phyloP scores from a whole-genome alignment of 345 rosid genomes.

The Arabidopsis suecica region DNA sequence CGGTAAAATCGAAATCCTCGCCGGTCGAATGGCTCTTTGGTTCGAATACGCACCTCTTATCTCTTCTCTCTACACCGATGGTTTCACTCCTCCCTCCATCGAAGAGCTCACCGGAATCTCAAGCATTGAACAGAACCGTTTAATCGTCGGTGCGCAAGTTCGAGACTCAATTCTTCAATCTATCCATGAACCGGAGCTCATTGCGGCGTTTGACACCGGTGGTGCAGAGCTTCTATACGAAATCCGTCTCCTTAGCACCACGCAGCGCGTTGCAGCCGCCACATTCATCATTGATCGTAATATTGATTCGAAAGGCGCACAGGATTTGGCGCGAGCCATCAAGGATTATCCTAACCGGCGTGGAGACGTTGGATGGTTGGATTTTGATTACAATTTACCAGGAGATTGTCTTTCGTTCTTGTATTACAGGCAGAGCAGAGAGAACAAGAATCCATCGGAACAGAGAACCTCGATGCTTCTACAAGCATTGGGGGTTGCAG shows the following conservation, averaged over 20 bases:
- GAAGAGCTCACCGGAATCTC: constrained; percentile 86
- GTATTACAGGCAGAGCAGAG: constrained; percentile 75
- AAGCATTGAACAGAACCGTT: constrained; percentile 82
- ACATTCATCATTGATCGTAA: constrained; percentile 49
- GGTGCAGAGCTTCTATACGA: constrained; percentile 88
- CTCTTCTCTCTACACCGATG: constrained; percentile 69
- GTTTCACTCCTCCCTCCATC: constrained; percentile 65
- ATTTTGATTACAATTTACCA: constrained; percentile 65
- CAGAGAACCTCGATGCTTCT: constrained; percentile 54
- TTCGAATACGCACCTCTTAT: constrained; percentile 87
- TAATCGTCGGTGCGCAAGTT: constrained; percentile 79
- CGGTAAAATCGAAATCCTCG: constrained; percentile 67
- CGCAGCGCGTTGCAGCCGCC: constrained; percentile 70
- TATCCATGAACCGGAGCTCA: constrained; percentile 57
- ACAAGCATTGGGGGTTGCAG: constrained; percentile 64
- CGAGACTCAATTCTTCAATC: constrained; percentile 69
- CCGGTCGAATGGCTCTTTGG: constrained; percentile 81
- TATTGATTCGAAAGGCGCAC: constrained; percentile 60
- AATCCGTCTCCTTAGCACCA: constrained; percentile 65
- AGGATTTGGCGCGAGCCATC: constrained; percentile 77
- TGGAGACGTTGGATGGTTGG: constrained; percentile 68
- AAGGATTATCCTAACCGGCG: constrained; percentile 86
- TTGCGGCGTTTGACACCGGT: constrained; percentile 66
- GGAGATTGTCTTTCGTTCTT: constrained; percentile 84
- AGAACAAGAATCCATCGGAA: constrained; percentile 65